Evolutionary conservation across 2,329 filamentous ascomycete species (phyloP).

Genomic region (Trichoderma lentiforme): DNA sequence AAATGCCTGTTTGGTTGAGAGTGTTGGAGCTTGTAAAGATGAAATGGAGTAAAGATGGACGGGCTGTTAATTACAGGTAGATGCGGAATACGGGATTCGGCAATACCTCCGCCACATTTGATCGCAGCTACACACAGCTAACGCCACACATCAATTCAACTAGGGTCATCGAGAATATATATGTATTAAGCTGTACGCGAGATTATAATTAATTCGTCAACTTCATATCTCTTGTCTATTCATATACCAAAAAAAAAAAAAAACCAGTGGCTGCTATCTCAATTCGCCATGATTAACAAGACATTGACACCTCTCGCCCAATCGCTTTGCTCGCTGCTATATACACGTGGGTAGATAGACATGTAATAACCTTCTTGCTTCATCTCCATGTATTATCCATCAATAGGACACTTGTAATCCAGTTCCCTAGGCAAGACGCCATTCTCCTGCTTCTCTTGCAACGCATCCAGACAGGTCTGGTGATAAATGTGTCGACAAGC

Average conservation of each 20-base stretch:
- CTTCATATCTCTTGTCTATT: slow-evolving; percentile 8
- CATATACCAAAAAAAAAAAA: background rate
- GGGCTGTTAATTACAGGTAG: background rate
- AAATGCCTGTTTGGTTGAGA: background rate
- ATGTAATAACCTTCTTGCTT: background rate
- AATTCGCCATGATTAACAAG: background rate
- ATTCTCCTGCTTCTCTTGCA: slow-evolving; percentile 53
- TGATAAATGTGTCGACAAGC: slow-evolving; percentile 71
- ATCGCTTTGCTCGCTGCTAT: background rate
- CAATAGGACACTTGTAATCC: slow-evolving; percentile 56
- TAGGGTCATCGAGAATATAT: background rate
- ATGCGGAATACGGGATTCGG: background rate
- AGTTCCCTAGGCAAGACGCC: slow-evolving; percentile 46
- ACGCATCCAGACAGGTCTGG: slow-evolving; percentile 63
- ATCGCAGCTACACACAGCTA: background rate
- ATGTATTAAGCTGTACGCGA: no score
- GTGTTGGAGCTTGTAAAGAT: background rate
- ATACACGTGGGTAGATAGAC: background rate
- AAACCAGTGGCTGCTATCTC: background rate
- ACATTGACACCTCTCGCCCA: background rate
- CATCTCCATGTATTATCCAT: slow-evolving; percentile 35
- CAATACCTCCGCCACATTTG: background rate
- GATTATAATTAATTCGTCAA: background rate
- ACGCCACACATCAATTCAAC: background rate
- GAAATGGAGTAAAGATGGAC: background rate